A percentile compares a stretch with the other conserved stretches of the same genome.
Evolutionary conservation across 768 basidiomycete species (phyloP).

Genomic region (Trametes meyenii): DNA sequence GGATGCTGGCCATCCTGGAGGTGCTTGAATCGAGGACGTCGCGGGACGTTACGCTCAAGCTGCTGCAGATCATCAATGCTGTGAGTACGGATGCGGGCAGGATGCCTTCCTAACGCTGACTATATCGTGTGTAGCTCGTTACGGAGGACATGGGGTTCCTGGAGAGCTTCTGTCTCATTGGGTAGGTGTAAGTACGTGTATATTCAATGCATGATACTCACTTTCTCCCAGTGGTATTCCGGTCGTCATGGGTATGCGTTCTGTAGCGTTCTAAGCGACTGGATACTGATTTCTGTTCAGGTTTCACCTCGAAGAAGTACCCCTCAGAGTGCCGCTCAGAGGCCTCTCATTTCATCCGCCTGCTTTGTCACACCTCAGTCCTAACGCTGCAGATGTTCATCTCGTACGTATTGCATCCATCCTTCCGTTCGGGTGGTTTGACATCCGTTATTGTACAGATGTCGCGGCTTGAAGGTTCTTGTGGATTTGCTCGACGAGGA

Average conservation of each 20-base stretch:
- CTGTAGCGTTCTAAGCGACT: background rate
- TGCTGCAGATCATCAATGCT: conserved; percentile 88
- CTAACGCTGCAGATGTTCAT: conserved; percentile 99
- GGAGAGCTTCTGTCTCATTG: conserved; percentile 94
- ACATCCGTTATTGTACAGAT: conserved; percentile 48
- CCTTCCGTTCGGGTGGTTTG: background rate
- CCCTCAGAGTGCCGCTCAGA: conserved; percentile 92
- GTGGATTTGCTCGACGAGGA: conserved; percentile 98
- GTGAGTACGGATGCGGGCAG: conserved; percentile 44
- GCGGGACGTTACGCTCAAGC: conserved; percentile 81
- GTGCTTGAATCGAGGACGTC: conserved; percentile 87
- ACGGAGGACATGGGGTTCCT: conserved; percentile 77
- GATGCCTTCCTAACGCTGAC: background rate
- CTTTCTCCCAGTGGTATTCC: conserved; percentile 75
- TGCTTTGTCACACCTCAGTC: conserved; percentile 91
- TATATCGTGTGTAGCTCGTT: conserved; percentile 40
- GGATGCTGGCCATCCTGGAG: conserved; percentile 93
- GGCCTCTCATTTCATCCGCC: conserved; percentile 91
- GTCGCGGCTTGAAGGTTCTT: conserved; percentile 91
- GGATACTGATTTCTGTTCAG: conserved; percentile 39
- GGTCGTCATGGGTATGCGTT: conserved; percentile 80
- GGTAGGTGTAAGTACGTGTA: conserved; percentile 44
- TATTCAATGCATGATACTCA: background rate
- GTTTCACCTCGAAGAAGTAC: conserved; percentile 93
- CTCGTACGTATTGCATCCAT: conserved; percentile 60